Percentiles rank a stretch among this genome's conserved stretches.
These are phyloP conservation scores for Zygoascus flipseniorum DNA, from an alignment of 805 yeast species.

Conservation along the genomic window DNA sequence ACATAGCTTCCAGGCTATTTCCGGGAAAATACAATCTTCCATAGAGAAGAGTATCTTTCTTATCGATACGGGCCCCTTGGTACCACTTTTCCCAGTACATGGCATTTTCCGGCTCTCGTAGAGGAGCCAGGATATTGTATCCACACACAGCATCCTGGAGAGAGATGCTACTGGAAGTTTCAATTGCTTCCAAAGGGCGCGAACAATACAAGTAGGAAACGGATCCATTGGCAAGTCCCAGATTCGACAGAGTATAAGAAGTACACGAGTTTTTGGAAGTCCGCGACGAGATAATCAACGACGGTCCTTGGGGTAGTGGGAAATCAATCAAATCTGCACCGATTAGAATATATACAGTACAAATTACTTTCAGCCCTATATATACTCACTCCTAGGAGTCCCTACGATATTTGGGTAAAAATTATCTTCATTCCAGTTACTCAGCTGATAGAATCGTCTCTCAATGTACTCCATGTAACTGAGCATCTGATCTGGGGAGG, in stretches of 20 bases:
- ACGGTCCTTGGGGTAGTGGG: conserved; percentile 56
- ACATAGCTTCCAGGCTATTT: conserved; percentile 79
- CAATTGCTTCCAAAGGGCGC: conserved; percentile 41
- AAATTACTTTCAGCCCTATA: not conserved
- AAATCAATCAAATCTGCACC: conserved; percentile 53
- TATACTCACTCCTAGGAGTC: conserved; percentile 45
- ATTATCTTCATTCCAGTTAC: conserved; percentile 75
- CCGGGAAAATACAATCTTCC: conserved; percentile 89
- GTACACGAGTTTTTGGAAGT: conserved; percentile 64
- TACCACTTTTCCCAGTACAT: conserved; percentile 22
- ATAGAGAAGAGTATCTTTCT: conserved; percentile 45
- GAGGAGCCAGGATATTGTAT: conserved; percentile 50
- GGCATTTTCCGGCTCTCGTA: conserved; percentile 18
- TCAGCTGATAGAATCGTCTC: conserved; percentile 56
- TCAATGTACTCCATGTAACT: conserved; percentile 83
- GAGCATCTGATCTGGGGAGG: conserved; percentile 41
- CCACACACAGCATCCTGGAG: conserved; percentile 66
- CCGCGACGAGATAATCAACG: conserved; percentile 59
- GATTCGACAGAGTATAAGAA: conserved; percentile 58
- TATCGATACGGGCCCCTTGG: conserved; percentile 22
- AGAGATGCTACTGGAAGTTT: conserved; percentile 43
- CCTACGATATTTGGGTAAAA: conserved; percentile 67
- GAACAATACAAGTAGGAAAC: conserved; percentile 74
- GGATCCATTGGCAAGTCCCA: conserved; percentile 66
- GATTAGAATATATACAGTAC: conserved; percentile 2